These are phyloP conservation scores for Debaryomyces sp. DNA, from an alignment of 1,139 yeast species.

Conservation along the genomic window DNA sequence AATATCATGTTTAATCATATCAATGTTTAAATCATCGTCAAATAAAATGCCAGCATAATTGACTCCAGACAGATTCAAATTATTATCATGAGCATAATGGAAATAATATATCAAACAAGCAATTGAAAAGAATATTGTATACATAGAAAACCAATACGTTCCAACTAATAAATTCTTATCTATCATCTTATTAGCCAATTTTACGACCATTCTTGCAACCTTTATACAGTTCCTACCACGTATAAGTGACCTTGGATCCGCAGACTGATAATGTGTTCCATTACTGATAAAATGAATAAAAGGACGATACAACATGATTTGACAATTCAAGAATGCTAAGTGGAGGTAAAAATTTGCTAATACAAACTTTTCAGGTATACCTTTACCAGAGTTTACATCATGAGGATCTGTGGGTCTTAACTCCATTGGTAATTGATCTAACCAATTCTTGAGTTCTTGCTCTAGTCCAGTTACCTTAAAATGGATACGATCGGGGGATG, in stretches of 20 bases:
- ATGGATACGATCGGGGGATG: constrained; percentile 48
- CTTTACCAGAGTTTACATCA: constrained; percentile 20
- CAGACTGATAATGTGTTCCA: constrained; percentile 41
- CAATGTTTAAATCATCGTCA: constrained; percentile 65
- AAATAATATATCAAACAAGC: constrained; percentile 85
- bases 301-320: constrained; percentile 85
- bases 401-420: constrained; percentile 71
- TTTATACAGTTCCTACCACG: constrained; percentile 85
- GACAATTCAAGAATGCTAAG: constrained; percentile 79
- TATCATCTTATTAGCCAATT: constrained; percentile 81
- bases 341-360: constrained; percentile 80
- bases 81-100: constrained; percentile 61
- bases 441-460: constrained; percentile 73
- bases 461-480: constrained; percentile 75
- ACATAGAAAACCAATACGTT: constrained; percentile 91
- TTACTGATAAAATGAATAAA: constrained; percentile 78
- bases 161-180: constrained; percentile 75
- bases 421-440: constrained; percentile 70
- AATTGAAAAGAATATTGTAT: constrained; percentile 88
- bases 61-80: constrained; percentile 27
- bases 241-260: constrained; percentile 54
- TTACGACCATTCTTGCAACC: constrained; percentile 83
- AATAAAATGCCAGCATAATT: constrained; percentile 51
- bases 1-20: constrained; percentile 74
- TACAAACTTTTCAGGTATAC: constrained; percentile 63